phyloP scores from a whole-genome alignment of 2,329 filamentous ascomycete species.

The Talaromyces sp. region DNA sequence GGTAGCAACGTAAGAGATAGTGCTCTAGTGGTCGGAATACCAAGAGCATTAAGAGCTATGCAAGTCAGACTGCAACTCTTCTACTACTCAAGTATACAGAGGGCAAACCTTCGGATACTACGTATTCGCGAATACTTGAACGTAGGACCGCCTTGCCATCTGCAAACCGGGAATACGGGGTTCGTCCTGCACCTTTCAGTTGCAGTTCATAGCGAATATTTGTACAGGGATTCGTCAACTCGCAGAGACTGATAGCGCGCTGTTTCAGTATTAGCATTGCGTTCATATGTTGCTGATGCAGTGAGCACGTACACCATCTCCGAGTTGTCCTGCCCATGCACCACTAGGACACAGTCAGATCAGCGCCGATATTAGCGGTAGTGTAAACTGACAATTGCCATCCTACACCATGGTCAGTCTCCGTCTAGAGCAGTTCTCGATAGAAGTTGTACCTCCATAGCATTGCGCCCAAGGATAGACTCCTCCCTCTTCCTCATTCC shows the following conservation, averaged over 20 bases:
- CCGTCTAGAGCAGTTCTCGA: not conserved
- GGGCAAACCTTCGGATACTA: constrained; percentile 72
- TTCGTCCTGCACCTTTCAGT: constrained; percentile 88
- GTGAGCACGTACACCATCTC: constrained; percentile 62
- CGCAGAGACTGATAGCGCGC: constrained; percentile 89
- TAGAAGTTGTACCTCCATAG: constrained; percentile 67
- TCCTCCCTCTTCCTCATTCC: constrained; percentile 68
- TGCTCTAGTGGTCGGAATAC: constrained; percentile 82
- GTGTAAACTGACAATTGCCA: constrained; percentile 49
- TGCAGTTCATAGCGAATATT: constrained; percentile 82
- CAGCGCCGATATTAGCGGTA: not conserved
- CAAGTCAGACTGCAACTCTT: constrained; percentile 4
- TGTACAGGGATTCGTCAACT: constrained; percentile 71
- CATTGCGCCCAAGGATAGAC: constrained; percentile 98
- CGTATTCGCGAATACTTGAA: constrained; percentile 89
- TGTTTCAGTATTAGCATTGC: constrained; percentile 21
- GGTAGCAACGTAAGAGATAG: constrained; percentile 76
- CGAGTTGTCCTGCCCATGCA: constrained; percentile 91
- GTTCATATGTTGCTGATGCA: not conserved
- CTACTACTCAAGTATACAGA: not conserved
- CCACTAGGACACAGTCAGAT: constrained; percentile 48
- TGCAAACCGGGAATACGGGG: constrained; percentile 93
- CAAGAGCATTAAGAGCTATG: constrained; percentile 68
- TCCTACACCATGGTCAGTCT: constrained; percentile 27
- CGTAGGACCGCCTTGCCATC: constrained; percentile 91